Percentiles rank a stretch among this genome's conserved stretches.
Conservation (phyloP, 2,329 filamentous ascomycete genomes). For the Aureobasidium sp. region DNA sequence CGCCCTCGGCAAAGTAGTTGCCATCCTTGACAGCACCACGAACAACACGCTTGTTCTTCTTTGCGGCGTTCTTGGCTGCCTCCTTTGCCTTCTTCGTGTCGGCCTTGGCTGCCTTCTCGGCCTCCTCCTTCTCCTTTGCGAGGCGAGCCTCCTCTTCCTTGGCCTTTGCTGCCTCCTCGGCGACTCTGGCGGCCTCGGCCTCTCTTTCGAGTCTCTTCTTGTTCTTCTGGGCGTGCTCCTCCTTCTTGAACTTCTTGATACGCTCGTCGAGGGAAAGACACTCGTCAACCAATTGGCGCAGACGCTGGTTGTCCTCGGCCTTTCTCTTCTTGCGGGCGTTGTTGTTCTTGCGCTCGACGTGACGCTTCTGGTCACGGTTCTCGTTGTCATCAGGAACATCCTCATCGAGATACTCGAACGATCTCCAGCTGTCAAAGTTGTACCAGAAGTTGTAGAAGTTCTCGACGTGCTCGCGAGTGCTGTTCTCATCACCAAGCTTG, state of each 20-base stretch:
- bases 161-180: constrained; percentile 75
- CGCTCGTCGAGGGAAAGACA: constrained; percentile 79
- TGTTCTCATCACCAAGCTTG: constrained; percentile 73
- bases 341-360: constrained; percentile 96
- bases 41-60: constrained; percentile 99
- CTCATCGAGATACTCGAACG: constrained; percentile 97
- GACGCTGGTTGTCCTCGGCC: constrained; percentile 88
- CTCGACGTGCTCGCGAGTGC: constrained; percentile 83
- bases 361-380: constrained; percentile 97
- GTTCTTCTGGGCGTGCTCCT: constrained; percentile 90
- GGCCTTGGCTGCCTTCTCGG: constrained; percentile 77
- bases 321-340: constrained; percentile 99
- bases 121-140: constrained; percentile 76
- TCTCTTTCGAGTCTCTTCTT: constrained; percentile 88
- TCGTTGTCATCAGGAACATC: constrained; percentile 98
- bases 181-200: constrained; percentile 78
- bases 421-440: constrained; percentile 96
- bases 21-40: constrained; percentile 92
- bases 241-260: constrained; percentile 94
- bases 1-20: constrained; percentile 77
- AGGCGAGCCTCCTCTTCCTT: constrained; percentile 78
- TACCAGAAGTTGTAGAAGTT: constrained; percentile 99
- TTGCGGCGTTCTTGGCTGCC: constrained; percentile 94
- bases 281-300: constrained; percentile 85
- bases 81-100: constrained; percentile 94